Evolutionary conservation across 1,284 basidiomycete genomes (phyloP).

Genomic region (Ustilago xerochloae): DNA sequence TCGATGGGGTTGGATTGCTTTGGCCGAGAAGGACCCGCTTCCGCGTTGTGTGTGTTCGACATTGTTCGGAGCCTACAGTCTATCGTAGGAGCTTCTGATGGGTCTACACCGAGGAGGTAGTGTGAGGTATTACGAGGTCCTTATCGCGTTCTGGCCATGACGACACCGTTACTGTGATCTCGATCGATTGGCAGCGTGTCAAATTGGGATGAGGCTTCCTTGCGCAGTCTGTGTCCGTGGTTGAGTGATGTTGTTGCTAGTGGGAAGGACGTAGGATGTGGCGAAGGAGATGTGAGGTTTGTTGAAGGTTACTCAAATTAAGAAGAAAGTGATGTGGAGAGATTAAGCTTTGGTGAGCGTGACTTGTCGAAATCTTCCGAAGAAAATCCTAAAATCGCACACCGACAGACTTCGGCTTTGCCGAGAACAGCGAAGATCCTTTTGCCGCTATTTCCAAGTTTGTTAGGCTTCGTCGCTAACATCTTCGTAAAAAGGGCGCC

Average conservation of each 20-base stretch:
- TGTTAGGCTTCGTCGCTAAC: background rate
- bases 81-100: background rate
- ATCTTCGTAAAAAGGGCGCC: background rate
- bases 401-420: constrained; percentile 24
- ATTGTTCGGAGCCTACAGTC: background rate
- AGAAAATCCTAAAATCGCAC: constrained; percentile 17
- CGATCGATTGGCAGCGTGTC: too few relatives aligned
- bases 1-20: background rate
- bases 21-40: constrained; percentile 23
- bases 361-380: constrained; percentile 20
- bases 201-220: too few relatives aligned
- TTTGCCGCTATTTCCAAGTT: background rate
- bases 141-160: background rate
- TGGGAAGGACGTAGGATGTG: too few relatives aligned
- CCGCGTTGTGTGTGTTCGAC: constrained; percentile 10
- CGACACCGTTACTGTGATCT: too few relatives aligned
- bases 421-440: background rate
- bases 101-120: background rate
- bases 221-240: too few relatives aligned
- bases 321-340: constrained; percentile 21
- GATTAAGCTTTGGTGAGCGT: background rate
- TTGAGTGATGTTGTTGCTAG: too few relatives aligned
- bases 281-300: too few relatives aligned
- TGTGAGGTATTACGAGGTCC: background rate
- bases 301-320: constrained; percentile 6